Percentiles rank a stretch among this genome's conserved stretches.
phyloP scores from a whole-genome alignment of 768 basidiomycete genomes.

The Lactifluus pinguis region DNA sequence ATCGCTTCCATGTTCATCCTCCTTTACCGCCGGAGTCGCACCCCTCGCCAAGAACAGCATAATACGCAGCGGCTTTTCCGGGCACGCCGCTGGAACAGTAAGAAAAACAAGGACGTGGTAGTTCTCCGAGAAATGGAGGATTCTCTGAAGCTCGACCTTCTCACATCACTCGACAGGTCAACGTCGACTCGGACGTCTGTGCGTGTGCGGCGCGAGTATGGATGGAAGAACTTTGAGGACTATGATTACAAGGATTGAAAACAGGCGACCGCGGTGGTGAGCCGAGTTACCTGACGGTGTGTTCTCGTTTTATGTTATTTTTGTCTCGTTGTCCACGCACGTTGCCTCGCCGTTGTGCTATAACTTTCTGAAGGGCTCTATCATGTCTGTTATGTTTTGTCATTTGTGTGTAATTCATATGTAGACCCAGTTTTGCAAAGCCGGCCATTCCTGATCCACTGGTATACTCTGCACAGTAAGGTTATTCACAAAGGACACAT shows the following conservation, averaged over 20 bases:
- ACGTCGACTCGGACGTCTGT: neutral
- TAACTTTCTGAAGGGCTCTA: too few species aligned
- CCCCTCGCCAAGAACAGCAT: neutral
- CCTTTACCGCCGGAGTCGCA: neutral
- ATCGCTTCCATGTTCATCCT: neutral
- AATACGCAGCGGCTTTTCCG: neutral
- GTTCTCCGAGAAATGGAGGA: neutral
- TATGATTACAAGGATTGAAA: neutral
- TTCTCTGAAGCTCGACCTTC: neutral
- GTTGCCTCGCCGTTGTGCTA: too few species aligned
- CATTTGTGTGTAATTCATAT: too few species aligned
- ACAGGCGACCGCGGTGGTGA: neutral
- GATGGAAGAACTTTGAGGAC: slow-evolving; percentile 10
- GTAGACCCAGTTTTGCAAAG: too few species aligned
- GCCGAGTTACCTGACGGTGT: too few species aligned
- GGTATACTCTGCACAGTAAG: too few species aligned
- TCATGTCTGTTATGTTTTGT: too few species aligned
- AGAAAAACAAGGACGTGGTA: neutral
- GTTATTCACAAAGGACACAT: too few species aligned
- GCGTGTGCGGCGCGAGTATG: neutral
- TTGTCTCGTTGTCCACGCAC: too few species aligned
- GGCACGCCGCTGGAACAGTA: neutral
- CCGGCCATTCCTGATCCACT: too few species aligned
- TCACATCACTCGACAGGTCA: neutral
- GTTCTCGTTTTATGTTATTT: too few species aligned